Evolutionary conservation across 352 stramenopile genomes (phyloP), one percentile per base, ranked within the genome.

Genomic region (Globisporangium cylindrosporum): DNA sequence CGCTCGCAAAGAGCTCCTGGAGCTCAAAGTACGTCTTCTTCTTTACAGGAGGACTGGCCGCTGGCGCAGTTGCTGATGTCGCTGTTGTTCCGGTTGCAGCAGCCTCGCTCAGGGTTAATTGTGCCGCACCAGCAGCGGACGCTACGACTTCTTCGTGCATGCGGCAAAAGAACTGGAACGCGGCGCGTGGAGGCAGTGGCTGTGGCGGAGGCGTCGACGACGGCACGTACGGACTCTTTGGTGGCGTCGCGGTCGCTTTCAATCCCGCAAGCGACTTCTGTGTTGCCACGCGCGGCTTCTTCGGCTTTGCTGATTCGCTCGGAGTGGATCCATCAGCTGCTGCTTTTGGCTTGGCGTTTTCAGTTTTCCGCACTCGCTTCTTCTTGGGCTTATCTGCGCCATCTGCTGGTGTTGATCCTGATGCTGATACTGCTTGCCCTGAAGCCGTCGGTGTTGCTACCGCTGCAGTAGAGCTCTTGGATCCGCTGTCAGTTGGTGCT

Each of bases 141-240:
- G 6, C 20, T 1, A 69, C 7, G 25, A 59, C 72, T 22, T 77
- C 71, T n/a, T 71, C 68, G 51, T 70, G 72, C 34, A 77, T 66
- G 34, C 75, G 68, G 8, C 70, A 66, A 59, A 86, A 89, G 58
- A 86, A 88, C 15, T 83, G 67, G 22, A 88, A 63, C 56, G 73
- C 68, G 1, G 69, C 70, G 10, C 70, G 68, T 24, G 77, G 76
- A 9, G 74, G 75, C 5, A 60, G 71, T 0, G 78, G 72, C 9
- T 69, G 63, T 7, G 79, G 79, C 8, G 77, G 81, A 36, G 77
- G 75, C 3, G 77, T 86, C 36, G 67, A 70, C 15, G 81, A 86
- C 15, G 79, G 75, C 5, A 74, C 72, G 41, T 76, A 86, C 14
- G 49, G 38, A n/a, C 49, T 48, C 7, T 77, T 72, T 25, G 69